Conservation (phyloP, 2,329 filamentous ascomycete genomes). For the Hypoxylon sp. region DNA sequence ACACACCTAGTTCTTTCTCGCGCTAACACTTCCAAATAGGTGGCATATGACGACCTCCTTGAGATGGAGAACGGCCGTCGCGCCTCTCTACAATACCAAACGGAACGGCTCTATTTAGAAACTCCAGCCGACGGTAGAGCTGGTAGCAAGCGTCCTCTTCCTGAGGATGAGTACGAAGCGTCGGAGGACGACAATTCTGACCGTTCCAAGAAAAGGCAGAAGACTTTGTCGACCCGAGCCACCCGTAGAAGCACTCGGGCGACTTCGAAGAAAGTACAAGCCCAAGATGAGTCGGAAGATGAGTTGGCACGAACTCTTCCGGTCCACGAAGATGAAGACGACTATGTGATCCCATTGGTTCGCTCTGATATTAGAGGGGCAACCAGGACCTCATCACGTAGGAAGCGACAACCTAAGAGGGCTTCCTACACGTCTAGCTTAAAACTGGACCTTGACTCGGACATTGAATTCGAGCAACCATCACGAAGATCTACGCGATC, state of each 20-base stretch:
- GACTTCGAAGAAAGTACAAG: constrained; percentile 12
- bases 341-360: constrained; percentile 40
- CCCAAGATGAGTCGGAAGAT: constrained; percentile 48
- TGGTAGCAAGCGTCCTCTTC: constrained; percentile 33
- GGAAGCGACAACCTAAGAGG: constrained; percentile 35
- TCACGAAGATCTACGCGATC: constrained; percentile 63
- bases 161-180: constrained; percentile 46
- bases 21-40: constrained; percentile 41
- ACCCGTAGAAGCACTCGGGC: constrained; percentile 39
- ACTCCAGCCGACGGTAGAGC: constrained; percentile 16
- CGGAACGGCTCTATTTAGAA: constrained; percentile 28
- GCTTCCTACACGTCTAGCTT: constrained; percentile 40
- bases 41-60: constrained; percentile 49
- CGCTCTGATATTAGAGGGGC: constrained; percentile 49
- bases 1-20: neutral
- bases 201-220: constrained; percentile 31
- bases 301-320: constrained; percentile 47
- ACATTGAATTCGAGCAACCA: constrained; percentile 65
- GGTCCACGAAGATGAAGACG: constrained; percentile 40
- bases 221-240: constrained; percentile 1
- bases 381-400: constrained; percentile 39
- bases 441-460: constrained; percentile 52
- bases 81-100: constrained; percentile 43
- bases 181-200: constrained; percentile 37
- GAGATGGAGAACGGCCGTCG: constrained; percentile 43